Evolutionary conservation across 176 grass and related monocot genomes (phyloP).

Genomic region (Calamus simplicifolius): DNA sequence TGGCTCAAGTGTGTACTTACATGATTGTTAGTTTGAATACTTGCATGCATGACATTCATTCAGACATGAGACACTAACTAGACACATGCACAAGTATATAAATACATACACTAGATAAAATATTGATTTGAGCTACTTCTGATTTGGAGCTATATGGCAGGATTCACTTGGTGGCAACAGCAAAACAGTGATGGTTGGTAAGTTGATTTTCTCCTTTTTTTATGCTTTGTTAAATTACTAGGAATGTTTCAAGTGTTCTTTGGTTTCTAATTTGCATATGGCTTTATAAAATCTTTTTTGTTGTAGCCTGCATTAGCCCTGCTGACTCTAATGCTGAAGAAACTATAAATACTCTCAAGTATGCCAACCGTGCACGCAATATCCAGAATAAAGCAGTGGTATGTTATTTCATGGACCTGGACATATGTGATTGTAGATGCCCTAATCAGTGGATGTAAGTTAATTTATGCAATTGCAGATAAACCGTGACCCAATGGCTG

Average conservation of each 20-base stretch:
- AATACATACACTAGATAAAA: background rate
- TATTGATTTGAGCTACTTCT: background rate
- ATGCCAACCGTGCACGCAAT: constrained; percentile 77
- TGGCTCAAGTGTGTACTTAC: too few species aligned
- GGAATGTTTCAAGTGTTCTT: too few species aligned
- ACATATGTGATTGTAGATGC: too few species aligned
- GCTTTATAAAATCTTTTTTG: background rate
- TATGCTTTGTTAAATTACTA: too few species aligned
- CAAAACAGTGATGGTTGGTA: constrained; percentile 86
- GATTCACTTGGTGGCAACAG: constrained; percentile 86
- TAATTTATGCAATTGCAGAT: constrained; percentile 29
- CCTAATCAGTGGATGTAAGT: too few species aligned
- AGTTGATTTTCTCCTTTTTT: background rate
- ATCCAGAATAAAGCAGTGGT: constrained; percentile 89
- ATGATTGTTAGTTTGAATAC: too few species aligned
- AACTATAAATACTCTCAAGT: constrained; percentile 85
- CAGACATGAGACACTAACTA: too few species aligned
- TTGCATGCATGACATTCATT: too few species aligned
- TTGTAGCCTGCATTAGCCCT: constrained; percentile 77
- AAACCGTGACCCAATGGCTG: constrained; percentile 79
- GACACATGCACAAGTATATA: too few species aligned
- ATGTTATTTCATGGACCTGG: constrained; percentile 4
- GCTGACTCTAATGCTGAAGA: constrained; percentile 83
- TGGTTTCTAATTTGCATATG: too few species aligned
- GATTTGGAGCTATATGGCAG: constrained; percentile 21